phyloP scores from a whole-genome alignment of 768 basidiomycete species.

The Leccinellum luteum region DNA sequence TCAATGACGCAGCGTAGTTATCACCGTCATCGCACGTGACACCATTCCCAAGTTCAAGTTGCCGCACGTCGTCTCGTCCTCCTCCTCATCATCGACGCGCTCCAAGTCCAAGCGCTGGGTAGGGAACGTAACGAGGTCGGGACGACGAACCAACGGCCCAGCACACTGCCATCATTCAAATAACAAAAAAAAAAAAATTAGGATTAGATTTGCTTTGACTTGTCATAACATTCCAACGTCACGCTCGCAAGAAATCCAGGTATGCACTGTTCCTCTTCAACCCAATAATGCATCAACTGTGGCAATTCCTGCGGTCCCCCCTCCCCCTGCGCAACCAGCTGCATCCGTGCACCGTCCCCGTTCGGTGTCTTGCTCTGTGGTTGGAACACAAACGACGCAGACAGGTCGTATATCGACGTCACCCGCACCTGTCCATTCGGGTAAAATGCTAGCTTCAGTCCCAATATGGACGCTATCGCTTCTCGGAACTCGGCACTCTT shows the following conservation, averaged over 20 bases:
- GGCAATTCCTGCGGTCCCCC: constrained; percentile 73
- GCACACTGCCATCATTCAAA: no score
- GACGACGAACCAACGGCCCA: no score
- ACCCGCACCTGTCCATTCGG: constrained; percentile 88
- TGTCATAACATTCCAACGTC: constrained; percentile 85
- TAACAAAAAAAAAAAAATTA: not conserved
- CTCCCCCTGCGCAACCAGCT: constrained; percentile 71
- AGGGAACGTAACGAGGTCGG: no score
- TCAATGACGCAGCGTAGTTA: no score
- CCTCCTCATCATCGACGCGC: no score
- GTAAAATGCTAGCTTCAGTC: constrained; percentile 88
- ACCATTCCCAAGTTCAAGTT: no score
- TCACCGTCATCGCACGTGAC: no score
- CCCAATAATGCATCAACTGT: constrained; percentile 81
- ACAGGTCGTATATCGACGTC: constrained; percentile 86
- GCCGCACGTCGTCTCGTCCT: no score
- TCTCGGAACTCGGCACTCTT: constrained; percentile 92
- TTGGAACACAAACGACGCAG: constrained; percentile 85
- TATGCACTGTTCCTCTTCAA: constrained; percentile 79
- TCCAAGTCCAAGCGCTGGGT: no score
- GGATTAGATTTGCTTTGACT: constrained; percentile 44
- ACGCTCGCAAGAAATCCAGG: constrained; percentile 89
- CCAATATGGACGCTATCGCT: constrained; percentile 84
- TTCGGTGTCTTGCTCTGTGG: constrained; percentile 47
- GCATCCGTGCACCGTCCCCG: constrained; percentile 54